Base-by-base conservation (phyloP, 108 stramenopile genomes). In the Cyclotella atomus region DNA sequence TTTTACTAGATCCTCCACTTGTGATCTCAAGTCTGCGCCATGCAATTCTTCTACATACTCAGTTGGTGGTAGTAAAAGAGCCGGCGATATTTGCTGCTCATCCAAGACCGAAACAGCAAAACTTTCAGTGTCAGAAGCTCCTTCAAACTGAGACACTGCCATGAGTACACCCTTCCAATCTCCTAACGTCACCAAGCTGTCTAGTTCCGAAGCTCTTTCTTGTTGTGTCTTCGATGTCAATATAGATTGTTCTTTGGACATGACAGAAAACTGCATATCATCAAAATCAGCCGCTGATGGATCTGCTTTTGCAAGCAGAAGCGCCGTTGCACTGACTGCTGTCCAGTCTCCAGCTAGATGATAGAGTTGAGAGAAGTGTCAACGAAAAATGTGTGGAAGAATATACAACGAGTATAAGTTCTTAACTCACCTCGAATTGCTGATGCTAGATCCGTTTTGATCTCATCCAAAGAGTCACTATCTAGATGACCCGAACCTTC, bases 61-160 rank as follows among this genome's bases (percentile, higher is more conserved):
- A 32, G 7, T 59, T 23, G 29, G 12, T 30, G 30, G 28, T 0
- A 33, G 9, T 3, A 2, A 1, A 23, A 23, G 1, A 52, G 21
- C 20, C 20, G 16, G 0, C 16, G 28, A 15, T 32, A 12, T 30
- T 41, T 21, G 34, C 12, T 61, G 60, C 12, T 61, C 60, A 21
- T 61, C 36, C 60, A 38, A 12, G 5, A 36, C 36, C 15, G 60
- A 61, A 36, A 41, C 29, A n/a, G 45, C 45, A 65, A 3, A 47
- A 47, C 64, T 46, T 17, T 49, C 29, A 30, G 64, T 65, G 28
- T 65, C 64, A 47, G 64, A 65, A 23, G 64, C 64, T 47, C 64
- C 64, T 47, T 65, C 64, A 29, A 30, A 65, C 30, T 65, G 46
- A 21, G 64, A 65, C 9, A 47, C 64, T 30, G 64, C 45, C 27